A percentile compares a stretch with the other conserved stretches of the same genome.
Conservation (phyloP, 106 monocot genomes). For the Vanilla planifolia region DNA sequence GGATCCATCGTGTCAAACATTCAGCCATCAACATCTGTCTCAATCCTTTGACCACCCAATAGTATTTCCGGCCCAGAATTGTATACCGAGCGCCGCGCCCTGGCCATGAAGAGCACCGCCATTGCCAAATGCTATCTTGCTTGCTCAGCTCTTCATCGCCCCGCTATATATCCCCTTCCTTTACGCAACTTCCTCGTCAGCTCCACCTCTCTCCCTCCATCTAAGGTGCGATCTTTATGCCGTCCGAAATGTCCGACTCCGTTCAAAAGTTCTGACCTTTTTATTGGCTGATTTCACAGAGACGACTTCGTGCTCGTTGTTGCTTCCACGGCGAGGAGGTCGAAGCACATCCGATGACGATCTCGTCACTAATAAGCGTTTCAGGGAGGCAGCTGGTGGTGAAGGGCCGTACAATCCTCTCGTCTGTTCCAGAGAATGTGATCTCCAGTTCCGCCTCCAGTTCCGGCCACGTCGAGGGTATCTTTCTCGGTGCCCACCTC, state of each 20-base stretch:
- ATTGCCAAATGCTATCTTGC: background rate
- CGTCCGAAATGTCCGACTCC: background rate
- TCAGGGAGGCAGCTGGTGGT: conserved; percentile 44
- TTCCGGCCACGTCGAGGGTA: conserved; percentile 46
- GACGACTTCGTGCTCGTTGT: background rate
- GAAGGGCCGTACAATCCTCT: conserved; percentile 38
- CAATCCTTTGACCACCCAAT: too few species aligned
- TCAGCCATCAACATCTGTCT: too few species aligned
- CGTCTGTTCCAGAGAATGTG: conserved; percentile 54
- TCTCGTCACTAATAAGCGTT: conserved; percentile 34
- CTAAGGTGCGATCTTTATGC: background rate
- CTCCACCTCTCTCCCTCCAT: background rate
- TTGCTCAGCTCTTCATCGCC: background rate
- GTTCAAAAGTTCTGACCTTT: background rate
- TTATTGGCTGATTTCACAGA: background rate
- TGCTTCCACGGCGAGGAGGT: background rate
- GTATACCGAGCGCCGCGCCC: too few species aligned
- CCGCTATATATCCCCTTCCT: background rate
- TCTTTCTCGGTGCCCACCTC: conserved; percentile 62
- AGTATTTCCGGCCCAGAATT: too few species aligned
- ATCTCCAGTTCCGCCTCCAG: conserved; percentile 28
- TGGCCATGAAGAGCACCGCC: too few species aligned
- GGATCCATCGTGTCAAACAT: too few species aligned
- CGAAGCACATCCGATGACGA: conserved; percentile 46
- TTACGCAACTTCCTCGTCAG: background rate